phyloP scores from a whole-genome alignment of 306 rosid genomes.

The Cicer bijugum region DNA sequence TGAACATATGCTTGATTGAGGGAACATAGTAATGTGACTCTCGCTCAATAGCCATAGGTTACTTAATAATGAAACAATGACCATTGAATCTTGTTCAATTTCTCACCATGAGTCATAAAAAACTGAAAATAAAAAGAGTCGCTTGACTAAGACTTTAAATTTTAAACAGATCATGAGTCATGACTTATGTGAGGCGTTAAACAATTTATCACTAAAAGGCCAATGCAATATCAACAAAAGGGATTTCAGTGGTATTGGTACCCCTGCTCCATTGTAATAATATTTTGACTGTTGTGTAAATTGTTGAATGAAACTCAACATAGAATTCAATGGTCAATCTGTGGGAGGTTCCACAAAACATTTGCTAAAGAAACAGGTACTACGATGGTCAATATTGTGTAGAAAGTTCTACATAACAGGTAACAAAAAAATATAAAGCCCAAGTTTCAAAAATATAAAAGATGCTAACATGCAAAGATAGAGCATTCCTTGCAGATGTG shows the following conservation, averaged over 20 bases:
- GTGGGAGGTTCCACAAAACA: not conserved
- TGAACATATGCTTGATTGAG: constrained; percentile 26
- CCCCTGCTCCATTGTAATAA: constrained; percentile 26
- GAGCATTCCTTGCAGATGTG: constrained; percentile 1
- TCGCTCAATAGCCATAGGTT: not conserved
- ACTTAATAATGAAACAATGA: constrained; percentile 4
- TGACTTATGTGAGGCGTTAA: not conserved
- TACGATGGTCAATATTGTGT: not conserved
- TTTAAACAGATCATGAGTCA: not conserved
- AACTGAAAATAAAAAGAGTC: constrained; percentile 15
- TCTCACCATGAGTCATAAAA: not conserved
- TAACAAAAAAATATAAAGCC: not conserved
- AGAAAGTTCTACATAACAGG: constrained; percentile 15
- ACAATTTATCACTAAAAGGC: constrained; percentile 10
- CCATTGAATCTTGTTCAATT: not conserved
- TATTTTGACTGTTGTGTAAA: constrained; percentile 8
- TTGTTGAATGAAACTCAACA: constrained; percentile 35
- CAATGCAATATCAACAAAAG: constrained; percentile 17
- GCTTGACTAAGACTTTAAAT: constrained; percentile 1
- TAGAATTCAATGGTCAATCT: constrained; percentile 2
- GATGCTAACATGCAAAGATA: constrained; percentile 1
- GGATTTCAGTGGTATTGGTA: constrained; percentile 21
- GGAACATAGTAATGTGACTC: constrained; percentile 15
- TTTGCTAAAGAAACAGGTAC: not conserved
- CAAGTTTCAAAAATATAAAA: constrained; percentile 6